Conservation (phyloP, 495 filamentous ascomycete species). For the Cairneyella variabilis region DNA sequence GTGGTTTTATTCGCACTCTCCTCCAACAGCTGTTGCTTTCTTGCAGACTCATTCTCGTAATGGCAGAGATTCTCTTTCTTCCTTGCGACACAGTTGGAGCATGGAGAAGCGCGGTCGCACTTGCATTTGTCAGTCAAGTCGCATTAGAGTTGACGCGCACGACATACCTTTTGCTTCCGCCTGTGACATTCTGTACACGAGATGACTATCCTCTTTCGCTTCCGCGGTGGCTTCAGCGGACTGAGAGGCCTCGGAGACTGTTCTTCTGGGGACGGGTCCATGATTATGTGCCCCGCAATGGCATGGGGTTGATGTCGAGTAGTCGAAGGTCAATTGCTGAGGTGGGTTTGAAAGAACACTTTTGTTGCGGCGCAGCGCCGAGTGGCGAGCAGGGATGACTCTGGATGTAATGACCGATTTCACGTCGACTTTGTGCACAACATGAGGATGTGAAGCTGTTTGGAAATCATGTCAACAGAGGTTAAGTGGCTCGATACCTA, state of each 20-base stretch:
- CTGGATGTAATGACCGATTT: no score
- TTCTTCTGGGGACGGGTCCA: conserved; percentile 9
- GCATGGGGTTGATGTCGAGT: neutral
- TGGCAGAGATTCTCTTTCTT: conserved; percentile 44
- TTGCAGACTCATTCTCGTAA: conserved; percentile 48
- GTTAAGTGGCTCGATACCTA: no score
- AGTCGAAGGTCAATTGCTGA: neutral
- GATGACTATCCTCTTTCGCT: conserved; percentile 57
- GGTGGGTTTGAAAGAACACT: no score
- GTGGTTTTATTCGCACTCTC: conserved; percentile 13
- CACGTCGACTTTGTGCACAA: no score
- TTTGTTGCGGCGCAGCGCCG: neutral
- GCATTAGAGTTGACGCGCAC: neutral
- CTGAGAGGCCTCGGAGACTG: conserved; percentile 4
- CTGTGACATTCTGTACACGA: conserved; percentile 62
- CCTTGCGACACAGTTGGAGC: conserved; percentile 55
- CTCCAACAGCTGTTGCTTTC: conserved; percentile 35
- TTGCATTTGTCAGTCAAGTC: conserved; percentile 16
- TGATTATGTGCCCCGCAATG: conserved; percentile 1
- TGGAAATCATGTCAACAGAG: no score
- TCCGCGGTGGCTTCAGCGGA: conserved; percentile 32
- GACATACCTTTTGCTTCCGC: conserved; percentile 55
- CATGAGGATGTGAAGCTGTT: no score
- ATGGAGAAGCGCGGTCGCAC: conserved; percentile 60
- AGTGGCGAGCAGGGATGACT: no score